phyloP scores from a whole-genome alignment of 2,329 filamentous ascomycete species.

The Colletotrichum abscissum region DNA sequence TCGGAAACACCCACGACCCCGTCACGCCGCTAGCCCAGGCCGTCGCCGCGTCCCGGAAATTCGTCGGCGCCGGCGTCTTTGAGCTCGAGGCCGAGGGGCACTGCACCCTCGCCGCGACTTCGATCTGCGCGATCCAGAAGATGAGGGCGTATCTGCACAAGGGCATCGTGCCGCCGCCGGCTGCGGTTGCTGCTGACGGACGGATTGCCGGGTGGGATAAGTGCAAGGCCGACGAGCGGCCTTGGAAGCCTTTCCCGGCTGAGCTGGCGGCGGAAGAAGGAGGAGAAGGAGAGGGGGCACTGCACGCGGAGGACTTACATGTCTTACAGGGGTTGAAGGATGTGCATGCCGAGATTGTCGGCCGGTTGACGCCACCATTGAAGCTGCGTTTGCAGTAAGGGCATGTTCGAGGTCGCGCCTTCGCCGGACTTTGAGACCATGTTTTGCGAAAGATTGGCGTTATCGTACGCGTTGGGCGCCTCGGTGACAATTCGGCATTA shows the following conservation, averaged over 20 bases:
- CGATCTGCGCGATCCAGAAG: slow-evolving; percentile 48
- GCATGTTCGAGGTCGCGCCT: no score
- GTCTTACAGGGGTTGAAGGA: slow-evolving; percentile 17
- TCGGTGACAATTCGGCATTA: background rate
- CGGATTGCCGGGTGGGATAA: slow-evolving; percentile 39
- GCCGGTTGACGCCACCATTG: slow-evolving; percentile 11
- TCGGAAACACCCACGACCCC: slow-evolving; percentile 68
- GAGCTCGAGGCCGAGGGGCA: slow-evolving; percentile 51
- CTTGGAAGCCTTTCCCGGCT: slow-evolving; percentile 38
- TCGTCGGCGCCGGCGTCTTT: slow-evolving; percentile 49
- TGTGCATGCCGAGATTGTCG: slow-evolving; percentile 27
- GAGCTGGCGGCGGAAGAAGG: background rate
- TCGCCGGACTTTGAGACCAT: no score
- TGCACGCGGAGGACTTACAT: slow-evolving; percentile 15
- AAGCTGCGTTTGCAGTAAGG: slow-evolving; percentile 18
- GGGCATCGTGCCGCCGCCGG: slow-evolving; percentile 46
- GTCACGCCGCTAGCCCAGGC: slow-evolving; percentile 66
- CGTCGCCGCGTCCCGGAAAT: slow-evolving; percentile 51
- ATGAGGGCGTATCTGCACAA: slow-evolving; percentile 48
- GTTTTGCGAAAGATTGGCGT: no score
- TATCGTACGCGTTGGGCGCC: background rate
- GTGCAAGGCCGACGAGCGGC: slow-evolving; percentile 42
- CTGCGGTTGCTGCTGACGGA: slow-evolving; percentile 36
- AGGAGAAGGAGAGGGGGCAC: background rate
- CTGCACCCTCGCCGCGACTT: slow-evolving; percentile 47